Percentiles rank a stretch among this genome's conserved stretches.
These are phyloP conservation scores for Annulohypoxylon maeteangense DNA, from an alignment of 495 filamentous ascomycete species.

Conservation along the genomic window DNA sequence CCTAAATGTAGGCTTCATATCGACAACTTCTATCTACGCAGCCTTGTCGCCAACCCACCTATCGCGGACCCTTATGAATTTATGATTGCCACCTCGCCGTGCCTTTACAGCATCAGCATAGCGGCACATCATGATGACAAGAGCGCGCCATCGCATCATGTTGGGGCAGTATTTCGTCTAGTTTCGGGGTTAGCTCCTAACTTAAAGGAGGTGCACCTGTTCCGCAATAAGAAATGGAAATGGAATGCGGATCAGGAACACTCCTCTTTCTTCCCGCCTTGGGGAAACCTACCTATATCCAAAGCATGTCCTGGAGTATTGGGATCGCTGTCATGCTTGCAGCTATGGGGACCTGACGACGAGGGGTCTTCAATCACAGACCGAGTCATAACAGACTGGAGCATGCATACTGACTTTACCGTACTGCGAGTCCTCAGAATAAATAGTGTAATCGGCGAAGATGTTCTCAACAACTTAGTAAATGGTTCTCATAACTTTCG, in stretches of 20 bases:
- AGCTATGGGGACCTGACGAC: neutral
- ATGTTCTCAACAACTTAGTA: neutral
- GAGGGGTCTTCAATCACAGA: neutral
- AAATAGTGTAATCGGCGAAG: neutral
- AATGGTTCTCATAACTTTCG: neutral
- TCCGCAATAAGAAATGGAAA: neutral
- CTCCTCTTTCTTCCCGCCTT: neutral
- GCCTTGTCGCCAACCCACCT: neutral
- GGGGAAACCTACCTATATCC: neutral
- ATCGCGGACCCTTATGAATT: constrained; percentile 4
- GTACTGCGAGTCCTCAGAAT: constrained; percentile 8
- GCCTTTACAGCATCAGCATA: constrained; percentile 13
- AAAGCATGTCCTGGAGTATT: neutral
- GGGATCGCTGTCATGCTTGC: constrained; percentile 10
- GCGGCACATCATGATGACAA: neutral
- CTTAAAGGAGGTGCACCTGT: constrained; percentile 10
- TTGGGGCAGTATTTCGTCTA: neutral
- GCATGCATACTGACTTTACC: constrained; percentile 4
- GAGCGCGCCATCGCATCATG: neutral
- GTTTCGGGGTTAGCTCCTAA: constrained; percentile 15
- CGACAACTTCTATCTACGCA: constrained; percentile 2
- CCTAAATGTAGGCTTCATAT: constrained; percentile 20
- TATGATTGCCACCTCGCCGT: constrained; percentile 10
- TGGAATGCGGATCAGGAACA: neutral
- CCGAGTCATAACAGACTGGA: neutral